These are phyloP conservation scores for Ganoderma lingzhi DNA, from an alignment of 1,284 basidiomycete genomes.

Conservation along the genomic window DNA sequence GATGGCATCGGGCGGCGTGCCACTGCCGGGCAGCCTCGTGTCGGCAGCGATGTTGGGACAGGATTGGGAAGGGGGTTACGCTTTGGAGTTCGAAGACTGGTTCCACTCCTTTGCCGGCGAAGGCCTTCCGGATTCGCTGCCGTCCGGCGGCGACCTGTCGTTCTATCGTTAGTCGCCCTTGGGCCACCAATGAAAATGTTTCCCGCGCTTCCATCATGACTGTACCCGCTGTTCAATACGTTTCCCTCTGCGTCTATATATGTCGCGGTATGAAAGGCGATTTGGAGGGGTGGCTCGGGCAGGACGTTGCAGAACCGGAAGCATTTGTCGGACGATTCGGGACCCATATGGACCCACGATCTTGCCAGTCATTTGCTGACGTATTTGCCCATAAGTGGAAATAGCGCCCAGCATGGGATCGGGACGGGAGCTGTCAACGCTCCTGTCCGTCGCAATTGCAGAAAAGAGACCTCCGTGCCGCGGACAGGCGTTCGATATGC, in stretches of 20 bases:
- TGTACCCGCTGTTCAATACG: neutral
- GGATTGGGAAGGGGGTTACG: conserved; percentile 4
- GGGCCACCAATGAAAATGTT: neutral
- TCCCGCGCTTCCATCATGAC: neutral
- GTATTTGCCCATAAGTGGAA: conserved; percentile 11
- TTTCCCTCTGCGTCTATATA: neutral
- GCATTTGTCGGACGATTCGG: conserved; percentile 13
- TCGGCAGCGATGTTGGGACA: conserved; percentile 1
- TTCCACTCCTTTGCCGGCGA: neutral
- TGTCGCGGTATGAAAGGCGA: neutral
- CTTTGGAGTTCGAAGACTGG: neutral
- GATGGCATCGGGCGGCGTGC: neutral
- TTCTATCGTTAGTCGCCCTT: conserved; percentile 2
- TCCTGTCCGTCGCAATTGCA: neutral
- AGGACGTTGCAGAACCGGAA: neutral
- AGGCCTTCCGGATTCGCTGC: conserved; percentile 1
- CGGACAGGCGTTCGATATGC: neutral
- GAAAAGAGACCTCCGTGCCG: neutral
- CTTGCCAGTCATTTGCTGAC: conserved; percentile 5
- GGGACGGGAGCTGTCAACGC: conserved; percentile 9
- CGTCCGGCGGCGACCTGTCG: conserved; percentile 4
- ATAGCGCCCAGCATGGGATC: conserved; percentile 13
- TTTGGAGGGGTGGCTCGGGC: neutral
- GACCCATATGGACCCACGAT: conserved; percentile 31
- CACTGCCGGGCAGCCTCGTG: neutral